Conservation (phyloP, 164 flowering plant genomes). For the Magnolia changhungtana region DNA sequence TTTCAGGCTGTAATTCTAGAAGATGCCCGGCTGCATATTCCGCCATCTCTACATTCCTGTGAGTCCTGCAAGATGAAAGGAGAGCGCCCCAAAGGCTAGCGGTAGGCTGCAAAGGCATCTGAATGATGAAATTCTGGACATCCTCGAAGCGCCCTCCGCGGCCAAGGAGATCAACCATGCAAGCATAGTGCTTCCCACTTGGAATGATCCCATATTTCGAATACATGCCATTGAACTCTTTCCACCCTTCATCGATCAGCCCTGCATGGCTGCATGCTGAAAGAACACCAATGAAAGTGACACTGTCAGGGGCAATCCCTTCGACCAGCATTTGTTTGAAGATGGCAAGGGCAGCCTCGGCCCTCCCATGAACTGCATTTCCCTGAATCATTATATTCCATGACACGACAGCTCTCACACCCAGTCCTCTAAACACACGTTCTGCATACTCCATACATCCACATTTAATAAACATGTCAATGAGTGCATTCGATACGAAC, state of each 20-base stretch:
- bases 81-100: slow-evolving; percentile 38
- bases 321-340: slow-evolving; percentile 25
- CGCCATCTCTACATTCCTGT: slow-evolving; percentile 30
- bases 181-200: slow-evolving; percentile 25
- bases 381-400: slow-evolving; percentile 36
- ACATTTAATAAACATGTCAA: slow-evolving; percentile 30
- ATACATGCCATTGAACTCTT: slow-evolving; percentile 21
- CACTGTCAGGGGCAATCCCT: slow-evolving; percentile 15
- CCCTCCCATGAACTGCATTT: slow-evolving; percentile 22
- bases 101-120: slow-evolving; percentile 29
- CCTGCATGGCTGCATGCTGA: slow-evolving; percentile 29
- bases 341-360: slow-evolving; percentile 16
- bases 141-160: slow-evolving; percentile 21
- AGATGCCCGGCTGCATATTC: slow-evolving; percentile 22
- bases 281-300: slow-evolving; percentile 29
- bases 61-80: slow-evolving; percentile 24
- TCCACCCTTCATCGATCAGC: slow-evolving; percentile 28
- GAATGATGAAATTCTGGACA: slow-evolving; percentile 24
- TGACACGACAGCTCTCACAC: slow-evolving; percentile 18
- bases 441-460: slow-evolving; percentile 24
- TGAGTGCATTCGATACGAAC: slow-evolving; percentile 22
- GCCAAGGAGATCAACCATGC: slow-evolving; percentile 31
- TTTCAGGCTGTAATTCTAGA: slow-evolving; percentile 30
- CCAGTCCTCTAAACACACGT: slow-evolving; percentile 15
- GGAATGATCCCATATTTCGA: slow-evolving; percentile 23